These are phyloP conservation scores for Ustilago esculenta DNA, from an alignment of 1,284 basidiomycete species.

Conservation along the genomic window DNA sequence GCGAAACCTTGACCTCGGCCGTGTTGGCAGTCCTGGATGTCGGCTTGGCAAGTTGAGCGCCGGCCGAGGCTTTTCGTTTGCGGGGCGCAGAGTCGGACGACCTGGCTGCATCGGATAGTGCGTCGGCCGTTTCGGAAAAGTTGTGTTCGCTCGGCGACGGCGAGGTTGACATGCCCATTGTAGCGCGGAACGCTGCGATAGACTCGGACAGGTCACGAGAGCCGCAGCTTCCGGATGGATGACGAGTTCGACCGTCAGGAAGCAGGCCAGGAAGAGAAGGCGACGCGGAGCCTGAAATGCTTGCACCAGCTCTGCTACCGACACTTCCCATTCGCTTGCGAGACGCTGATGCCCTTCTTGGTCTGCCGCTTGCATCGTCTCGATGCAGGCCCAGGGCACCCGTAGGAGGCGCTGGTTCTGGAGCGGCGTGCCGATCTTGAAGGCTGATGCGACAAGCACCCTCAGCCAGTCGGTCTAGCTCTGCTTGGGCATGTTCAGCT, in stretches of 20 bases:
- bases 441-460: slow-evolving; percentile 23
- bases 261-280: slow-evolving; percentile 34
- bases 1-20: slow-evolving; percentile 20
- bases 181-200: slow-evolving; percentile 40
- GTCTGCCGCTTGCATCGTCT: neutral
- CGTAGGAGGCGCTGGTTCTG: slow-evolving; percentile 8
- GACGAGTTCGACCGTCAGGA: slow-evolving; percentile 49
- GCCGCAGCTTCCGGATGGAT: slow-evolving; percentile 40
- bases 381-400: slow-evolving; percentile 20
- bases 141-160: slow-evolving; percentile 30
- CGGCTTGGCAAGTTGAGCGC: slow-evolving; percentile 20
- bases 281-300: slow-evolving; percentile 26
- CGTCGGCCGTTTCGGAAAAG: slow-evolving; percentile 7
- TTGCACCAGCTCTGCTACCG: slow-evolving; percentile 4
- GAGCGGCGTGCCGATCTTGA: slow-evolving; percentile 9
- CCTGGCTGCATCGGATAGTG: slow-evolving; percentile 10
- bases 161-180: slow-evolving; percentile 41
- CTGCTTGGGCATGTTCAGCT: slow-evolving; percentile 25
- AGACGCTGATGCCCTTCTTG: neutral
- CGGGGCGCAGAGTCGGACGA: slow-evolving; percentile 19
- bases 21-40: slow-evolving; percentile 25
- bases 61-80: slow-evolving; percentile 31
- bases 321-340: slow-evolving; percentile 15
- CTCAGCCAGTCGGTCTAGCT: slow-evolving; percentile 24
- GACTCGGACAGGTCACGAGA: slow-evolving; percentile 39